A percentile compares a stretch with the other conserved stretches of the same genome.
Conservation (phyloP, 257 asterid genomes). For the Solanum appendiculatum region DNA sequence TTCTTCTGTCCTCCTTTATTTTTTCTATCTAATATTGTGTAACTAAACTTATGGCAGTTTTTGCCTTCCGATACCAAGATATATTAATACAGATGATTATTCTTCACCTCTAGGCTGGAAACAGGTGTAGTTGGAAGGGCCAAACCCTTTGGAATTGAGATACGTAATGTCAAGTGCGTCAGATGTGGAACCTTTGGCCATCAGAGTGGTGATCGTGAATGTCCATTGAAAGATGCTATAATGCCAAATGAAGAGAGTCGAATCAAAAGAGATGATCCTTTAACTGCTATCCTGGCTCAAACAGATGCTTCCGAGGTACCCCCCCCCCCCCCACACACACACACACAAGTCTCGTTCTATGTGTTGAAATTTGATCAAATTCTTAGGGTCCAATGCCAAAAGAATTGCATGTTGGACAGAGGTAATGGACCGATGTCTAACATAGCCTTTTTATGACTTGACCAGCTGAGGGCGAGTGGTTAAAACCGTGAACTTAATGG, state of each 20-base stretch:
- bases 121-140: constrained; percentile 85
- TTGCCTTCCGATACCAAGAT: background rate
- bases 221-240: constrained; percentile 87
- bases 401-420: background rate
- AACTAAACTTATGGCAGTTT: background rate
- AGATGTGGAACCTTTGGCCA: constrained; percentile 90
- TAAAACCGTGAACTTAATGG: background rate
- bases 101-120: constrained; percentile 58
- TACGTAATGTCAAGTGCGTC: constrained; percentile 94
- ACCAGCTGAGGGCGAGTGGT: background rate
- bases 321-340: background rate
- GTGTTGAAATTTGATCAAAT: background rate
- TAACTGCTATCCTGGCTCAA: constrained; percentile 82
- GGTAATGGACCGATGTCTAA: background rate
- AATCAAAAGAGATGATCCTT: constrained; percentile 86
- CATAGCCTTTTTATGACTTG: background rate
- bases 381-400: background rate
- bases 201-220: constrained; percentile 99
- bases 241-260: constrained; percentile 94
- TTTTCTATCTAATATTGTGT: background rate
- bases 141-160: constrained; percentile 94
- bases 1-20: background rate
- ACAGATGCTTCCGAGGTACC: constrained; percentile 72
- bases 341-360: background rate
- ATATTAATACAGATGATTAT: background rate